phyloP scores from a whole-genome alignment of 1,284 basidiomycete genomes.

The Cutaneotrichosporon cavernicola region DNA sequence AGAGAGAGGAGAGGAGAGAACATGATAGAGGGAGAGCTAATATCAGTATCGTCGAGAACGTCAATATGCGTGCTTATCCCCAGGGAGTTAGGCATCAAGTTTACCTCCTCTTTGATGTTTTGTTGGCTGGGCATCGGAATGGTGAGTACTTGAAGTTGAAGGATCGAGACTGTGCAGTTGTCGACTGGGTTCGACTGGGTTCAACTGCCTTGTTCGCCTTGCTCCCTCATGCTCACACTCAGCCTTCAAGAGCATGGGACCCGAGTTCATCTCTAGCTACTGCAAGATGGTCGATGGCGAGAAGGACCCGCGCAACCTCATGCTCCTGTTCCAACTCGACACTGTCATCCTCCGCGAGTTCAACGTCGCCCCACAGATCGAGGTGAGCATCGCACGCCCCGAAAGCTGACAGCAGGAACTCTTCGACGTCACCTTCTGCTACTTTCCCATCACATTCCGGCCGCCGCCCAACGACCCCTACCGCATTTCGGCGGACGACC shows the following conservation, averaged over 20 bases:
- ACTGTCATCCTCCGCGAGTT: conserved; percentile 85
- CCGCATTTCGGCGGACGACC: conserved; percentile 83
- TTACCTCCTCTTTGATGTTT: conserved; percentile 75
- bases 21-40: background rate
- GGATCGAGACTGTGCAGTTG: background rate
- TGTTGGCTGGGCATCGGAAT: conserved; percentile 71
- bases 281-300: conserved; percentile 82
- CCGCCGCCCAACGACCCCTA: conserved; percentile 94
- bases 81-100: conserved; percentile 80
- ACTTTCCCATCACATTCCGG: conserved; percentile 97
- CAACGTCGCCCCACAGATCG: conserved; percentile 68
- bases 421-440: conserved; percentile 96
- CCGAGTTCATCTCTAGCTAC: conserved; percentile 72
- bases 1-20: background rate
- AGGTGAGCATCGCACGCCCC: conserved; percentile 57
- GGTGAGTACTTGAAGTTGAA: conserved; percentile 56
- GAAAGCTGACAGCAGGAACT: conserved; percentile 61
- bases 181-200: background rate
- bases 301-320: conserved; percentile 94
- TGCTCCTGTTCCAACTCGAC: conserved; percentile 84
- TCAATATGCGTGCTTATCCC: conserved; percentile 76
- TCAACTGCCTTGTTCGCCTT: background rate
- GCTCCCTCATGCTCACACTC: conserved; percentile 1
- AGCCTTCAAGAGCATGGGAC: conserved; percentile 71
- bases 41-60: conserved; percentile 69